phyloP scores from a whole-genome alignment of 2,329 filamentous ascomycete genomes.

The Trichoderma sp. region DNA sequence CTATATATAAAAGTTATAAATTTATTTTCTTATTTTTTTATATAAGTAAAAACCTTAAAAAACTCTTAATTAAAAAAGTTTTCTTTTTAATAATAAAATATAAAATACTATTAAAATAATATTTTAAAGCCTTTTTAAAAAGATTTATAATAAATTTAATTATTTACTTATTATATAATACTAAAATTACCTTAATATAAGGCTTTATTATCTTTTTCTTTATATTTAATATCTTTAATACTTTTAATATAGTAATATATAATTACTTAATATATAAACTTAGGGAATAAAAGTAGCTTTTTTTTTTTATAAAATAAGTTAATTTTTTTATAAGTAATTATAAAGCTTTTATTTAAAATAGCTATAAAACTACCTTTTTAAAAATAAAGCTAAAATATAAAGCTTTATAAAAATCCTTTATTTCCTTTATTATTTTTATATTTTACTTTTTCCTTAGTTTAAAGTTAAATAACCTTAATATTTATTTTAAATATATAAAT shows the following conservation, averaged over 20 bases:
- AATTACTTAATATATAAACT: background rate
- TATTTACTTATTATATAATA: background rate
- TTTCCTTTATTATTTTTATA: too few species aligned
- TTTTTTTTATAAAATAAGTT: too few species aligned
- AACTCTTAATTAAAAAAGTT: background rate
- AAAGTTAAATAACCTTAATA: too few species aligned
- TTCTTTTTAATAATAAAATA: background rate
- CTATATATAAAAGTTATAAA: background rate
- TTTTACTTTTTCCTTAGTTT: too few species aligned
- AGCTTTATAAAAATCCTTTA: too few species aligned
- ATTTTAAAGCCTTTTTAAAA: background rate
- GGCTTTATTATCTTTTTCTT: background rate
- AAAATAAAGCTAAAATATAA: too few species aligned
- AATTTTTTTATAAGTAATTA: too few species aligned
- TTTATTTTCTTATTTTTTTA: background rate
- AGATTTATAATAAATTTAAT: background rate
- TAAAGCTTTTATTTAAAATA: too few species aligned
- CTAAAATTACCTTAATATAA: background rate
- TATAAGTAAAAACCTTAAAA: background rate
- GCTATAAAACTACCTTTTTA: too few species aligned
- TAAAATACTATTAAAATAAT: background rate
- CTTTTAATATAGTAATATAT: background rate
- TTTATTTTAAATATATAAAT: too few species aligned
- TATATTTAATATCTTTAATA: background rate
- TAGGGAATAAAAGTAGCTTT: background rate